Percentiles rank a stretch among this genome's conserved stretches.
These are phyloP conservation scores for Melastoma malabathricum DNA, from an alignment of 345 rosid species.

Conservation along the genomic window DNA sequence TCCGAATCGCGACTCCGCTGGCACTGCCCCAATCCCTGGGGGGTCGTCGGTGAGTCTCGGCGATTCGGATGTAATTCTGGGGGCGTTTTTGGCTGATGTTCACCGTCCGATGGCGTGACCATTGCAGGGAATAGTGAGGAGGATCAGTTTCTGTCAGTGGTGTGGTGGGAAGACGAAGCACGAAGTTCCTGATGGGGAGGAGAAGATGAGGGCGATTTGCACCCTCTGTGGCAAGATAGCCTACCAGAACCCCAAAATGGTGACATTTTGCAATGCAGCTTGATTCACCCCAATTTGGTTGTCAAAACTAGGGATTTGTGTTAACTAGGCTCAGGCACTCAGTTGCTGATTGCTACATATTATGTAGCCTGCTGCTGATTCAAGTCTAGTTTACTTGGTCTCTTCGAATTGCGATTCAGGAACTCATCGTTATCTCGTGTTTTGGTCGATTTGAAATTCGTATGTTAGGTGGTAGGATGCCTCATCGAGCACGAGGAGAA, in stretches of 20 bases:
- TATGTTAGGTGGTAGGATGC: conserved; percentile 82
- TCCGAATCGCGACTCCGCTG: conserved; percentile 17
- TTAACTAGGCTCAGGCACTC: no score
- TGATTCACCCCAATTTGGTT: no score
- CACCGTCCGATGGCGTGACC: not conserved
- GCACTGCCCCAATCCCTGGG: conserved; percentile 29
- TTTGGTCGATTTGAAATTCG: conserved; percentile 3
- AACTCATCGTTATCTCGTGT: no score
- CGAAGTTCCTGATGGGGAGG: conserved; percentile 85
- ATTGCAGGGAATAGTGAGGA: conserved; percentile 43
- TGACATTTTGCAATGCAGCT: conserved; percentile 11
- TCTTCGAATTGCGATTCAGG: no score
- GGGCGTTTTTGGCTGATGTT: not conserved
- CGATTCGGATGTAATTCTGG: not conserved
- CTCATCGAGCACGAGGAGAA: conserved; percentile 77
- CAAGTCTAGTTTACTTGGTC: no score
- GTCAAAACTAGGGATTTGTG: no score
- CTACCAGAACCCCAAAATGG: conserved; percentile 97
- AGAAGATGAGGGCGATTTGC: conserved; percentile 82
- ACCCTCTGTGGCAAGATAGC: conserved; percentile 61
- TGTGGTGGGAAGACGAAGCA: conserved; percentile 92
- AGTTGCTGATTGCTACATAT: no score
- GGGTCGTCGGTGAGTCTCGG: conserved; percentile 19
- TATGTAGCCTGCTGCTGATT: no score
- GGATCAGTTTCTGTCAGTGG: conserved; percentile 87